Evolutionary conservation across 75 land plant species (phyloP), one percentile per base, ranked within the genome.

Genomic region (Pinus tabuliformis): DNA sequence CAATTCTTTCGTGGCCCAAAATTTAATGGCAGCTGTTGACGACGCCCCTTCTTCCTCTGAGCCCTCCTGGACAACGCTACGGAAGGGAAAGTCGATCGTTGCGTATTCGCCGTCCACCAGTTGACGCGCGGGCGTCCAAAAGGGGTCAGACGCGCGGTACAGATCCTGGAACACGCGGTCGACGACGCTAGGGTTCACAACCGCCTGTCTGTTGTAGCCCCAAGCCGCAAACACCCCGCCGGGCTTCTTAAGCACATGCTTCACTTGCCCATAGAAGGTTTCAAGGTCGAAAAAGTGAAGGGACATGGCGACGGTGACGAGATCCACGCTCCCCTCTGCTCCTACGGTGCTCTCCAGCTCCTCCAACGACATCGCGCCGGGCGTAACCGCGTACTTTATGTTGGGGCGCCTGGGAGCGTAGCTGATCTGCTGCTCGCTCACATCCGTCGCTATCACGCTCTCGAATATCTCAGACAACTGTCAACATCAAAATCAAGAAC

Each of bases 201-300:
- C 18, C 5, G 89, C 88, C 8, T 9, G 8, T 15, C 77, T 78
- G 88, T 33, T 33, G 33, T 88, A 94, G 75, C 86, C 78, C 97
- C 97, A 94, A 0, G 86, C 95, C 30, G 97, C 97, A 37, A 94
- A 24, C 5, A 91, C 92, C 1, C 97, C 97, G 62, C 81, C 68
- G 9, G 90, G 92, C 33, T 77, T 81, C 33, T 82, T 82, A 56
- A 94, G 85, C 61, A 90, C 80, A 66, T 61, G 70, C 18, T 78
- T 73, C 33, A 83, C 94, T 14, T 83, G 86, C 8, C 45, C 64
- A 86, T 86, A 93, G 80, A 91, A 91, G 62, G 49, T 14, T 20
- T 89, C 84, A 45, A 79, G 83, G 81, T 94, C 85, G 77, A 94
- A 86, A 92, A 91, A 94, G 84, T 94, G 94, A 60, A 94, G 58